Percentiles rank a stretch among this genome's conserved stretches.
phyloP scores from a whole-genome alignment of 805 yeast genomes.

The Starmerella etchellsii region DNA sequence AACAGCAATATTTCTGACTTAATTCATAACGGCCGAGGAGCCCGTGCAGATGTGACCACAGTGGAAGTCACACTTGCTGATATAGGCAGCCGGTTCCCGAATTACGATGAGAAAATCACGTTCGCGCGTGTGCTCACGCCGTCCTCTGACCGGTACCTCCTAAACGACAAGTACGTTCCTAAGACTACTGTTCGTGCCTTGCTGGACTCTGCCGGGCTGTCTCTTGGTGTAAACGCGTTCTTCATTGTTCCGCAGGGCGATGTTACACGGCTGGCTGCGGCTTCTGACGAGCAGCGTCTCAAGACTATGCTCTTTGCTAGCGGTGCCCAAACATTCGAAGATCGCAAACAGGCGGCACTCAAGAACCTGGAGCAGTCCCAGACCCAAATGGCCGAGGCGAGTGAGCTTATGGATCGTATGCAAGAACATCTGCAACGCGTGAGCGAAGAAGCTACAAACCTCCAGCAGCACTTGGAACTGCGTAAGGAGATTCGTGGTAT shows the following conservation, averaged over 20 bases:
- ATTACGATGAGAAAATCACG: slow-evolving; percentile 52
- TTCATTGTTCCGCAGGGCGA: slow-evolving; percentile 96
- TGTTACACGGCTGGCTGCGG: slow-evolving; percentile 76
- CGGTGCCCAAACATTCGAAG: slow-evolving; percentile 85
- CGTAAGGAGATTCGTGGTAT: slow-evolving; percentile 56
- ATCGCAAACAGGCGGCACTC: slow-evolving; percentile 60
- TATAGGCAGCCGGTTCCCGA: slow-evolving; percentile 58
- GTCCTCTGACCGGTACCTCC: slow-evolving; percentile 66
- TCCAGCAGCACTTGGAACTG: slow-evolving; percentile 52
- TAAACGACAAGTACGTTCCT: slow-evolving; percentile 68
- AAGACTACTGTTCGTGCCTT: slow-evolving; percentile 69
- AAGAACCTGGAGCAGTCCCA: slow-evolving; percentile 64
- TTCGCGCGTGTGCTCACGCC: slow-evolving; percentile 85
- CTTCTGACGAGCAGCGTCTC: slow-evolving; percentile 73
- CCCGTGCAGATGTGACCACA: slow-evolving; percentile 37
- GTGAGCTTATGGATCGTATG: slow-evolving; percentile 56
- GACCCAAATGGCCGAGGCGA: slow-evolving; percentile 57
- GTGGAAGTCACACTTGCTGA: slow-evolving; percentile 86
- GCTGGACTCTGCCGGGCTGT: slow-evolving; percentile 80
- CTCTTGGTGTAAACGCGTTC: slow-evolving; percentile 77
- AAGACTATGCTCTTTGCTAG: slow-evolving; percentile 78
- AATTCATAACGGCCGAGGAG: slow-evolving; percentile 1
- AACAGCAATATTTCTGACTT: slow-evolving; percentile 27
- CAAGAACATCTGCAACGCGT: slow-evolving; percentile 64
- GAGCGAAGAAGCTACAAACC: slow-evolving; percentile 65